Evolutionary conservation across 164 flowering plant species (phyloP).

Genomic region (Kingdonia uniflora): DNA sequence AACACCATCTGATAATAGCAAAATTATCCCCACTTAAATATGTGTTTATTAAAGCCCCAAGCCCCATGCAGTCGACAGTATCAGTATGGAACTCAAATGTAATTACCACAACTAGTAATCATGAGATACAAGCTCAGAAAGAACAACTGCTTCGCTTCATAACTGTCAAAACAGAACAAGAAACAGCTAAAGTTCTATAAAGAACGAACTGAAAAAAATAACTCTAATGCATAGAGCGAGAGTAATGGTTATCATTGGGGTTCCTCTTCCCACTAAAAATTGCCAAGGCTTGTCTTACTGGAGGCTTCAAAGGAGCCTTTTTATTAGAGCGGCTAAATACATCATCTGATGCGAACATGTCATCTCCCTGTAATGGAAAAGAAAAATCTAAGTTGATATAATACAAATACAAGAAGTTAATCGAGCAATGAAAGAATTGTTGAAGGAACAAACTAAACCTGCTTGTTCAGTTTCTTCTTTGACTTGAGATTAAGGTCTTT

Average conservation of each 20-base stretch:
- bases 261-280: slow-evolving; percentile 48
- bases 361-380: slow-evolving; percentile 34
- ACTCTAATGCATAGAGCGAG: slow-evolving; percentile 36
- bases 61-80: too few species aligned
- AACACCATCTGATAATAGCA: too few species aligned
- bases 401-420: not conserved
- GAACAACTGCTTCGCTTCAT: too few species aligned
- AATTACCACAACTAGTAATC: too few species aligned
- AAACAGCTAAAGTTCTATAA: too few species aligned
- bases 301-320: slow-evolving; percentile 60
- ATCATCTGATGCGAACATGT: slow-evolving; percentile 33
- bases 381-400: not conserved
- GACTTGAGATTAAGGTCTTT: slow-evolving; percentile 65
- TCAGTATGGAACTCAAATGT: too few species aligned
- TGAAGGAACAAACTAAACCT: slow-evolving; percentile 26
- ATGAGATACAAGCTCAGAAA: too few species aligned
- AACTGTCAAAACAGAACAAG: too few species aligned
- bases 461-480: slow-evolving; percentile 56
- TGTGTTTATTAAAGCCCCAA: too few species aligned
- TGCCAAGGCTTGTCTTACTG: slow-evolving; percentile 62
- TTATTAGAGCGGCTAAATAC: slow-evolving; percentile 47
- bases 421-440: not conserved
- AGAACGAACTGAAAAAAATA: not conserved
- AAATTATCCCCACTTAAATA: too few species aligned
- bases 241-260: slow-evolving; percentile 78